Percentiles rank a stretch among this genome's conserved stretches.
phyloP scores from a whole-genome alignment of 2,329 filamentous ascomycete species.

The Ambrosiella beaveri region DNA sequence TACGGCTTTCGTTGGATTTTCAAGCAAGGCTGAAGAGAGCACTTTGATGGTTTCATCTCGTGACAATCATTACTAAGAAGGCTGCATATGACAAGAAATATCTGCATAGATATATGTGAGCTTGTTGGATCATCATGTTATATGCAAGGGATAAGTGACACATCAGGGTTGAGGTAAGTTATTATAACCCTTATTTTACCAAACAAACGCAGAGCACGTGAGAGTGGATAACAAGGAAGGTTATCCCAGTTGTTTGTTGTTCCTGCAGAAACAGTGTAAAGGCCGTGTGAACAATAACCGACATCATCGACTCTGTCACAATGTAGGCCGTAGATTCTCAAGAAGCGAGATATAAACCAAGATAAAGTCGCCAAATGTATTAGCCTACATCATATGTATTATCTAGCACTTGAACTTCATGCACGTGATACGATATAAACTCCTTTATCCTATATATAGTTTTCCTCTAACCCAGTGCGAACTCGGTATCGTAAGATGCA shows the following conservation, averaged over 20 bases:
- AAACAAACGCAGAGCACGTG: not conserved
- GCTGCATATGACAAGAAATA: no score
- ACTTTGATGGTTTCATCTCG: not conserved
- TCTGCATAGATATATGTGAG: not conserved
- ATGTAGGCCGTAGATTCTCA: no score
- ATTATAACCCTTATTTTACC: not conserved
- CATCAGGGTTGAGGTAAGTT: no score
- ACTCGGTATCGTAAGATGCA: not conserved
- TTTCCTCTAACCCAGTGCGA: not conserved
- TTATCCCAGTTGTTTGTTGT: not conserved
- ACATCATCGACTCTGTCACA: not conserved
- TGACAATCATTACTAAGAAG: not conserved
- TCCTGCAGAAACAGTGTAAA: not conserved
- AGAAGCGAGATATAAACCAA: no score
- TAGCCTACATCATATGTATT: no score
- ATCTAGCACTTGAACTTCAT: no score
- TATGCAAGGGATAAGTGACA: no score
- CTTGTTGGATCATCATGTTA: no score
- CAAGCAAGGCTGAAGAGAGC: not conserved
- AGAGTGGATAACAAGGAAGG: not conserved
- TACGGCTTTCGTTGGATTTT: no score
- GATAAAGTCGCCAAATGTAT: no score
- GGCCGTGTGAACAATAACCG: not conserved
- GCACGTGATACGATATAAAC: not conserved
- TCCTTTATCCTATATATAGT: not conserved